Percentiles rank a stretch among this genome's conserved stretches.
phyloP scores from a whole-genome alignment of 495 filamentous ascomycete species.

The Talaromyces thailandensis region DNA sequence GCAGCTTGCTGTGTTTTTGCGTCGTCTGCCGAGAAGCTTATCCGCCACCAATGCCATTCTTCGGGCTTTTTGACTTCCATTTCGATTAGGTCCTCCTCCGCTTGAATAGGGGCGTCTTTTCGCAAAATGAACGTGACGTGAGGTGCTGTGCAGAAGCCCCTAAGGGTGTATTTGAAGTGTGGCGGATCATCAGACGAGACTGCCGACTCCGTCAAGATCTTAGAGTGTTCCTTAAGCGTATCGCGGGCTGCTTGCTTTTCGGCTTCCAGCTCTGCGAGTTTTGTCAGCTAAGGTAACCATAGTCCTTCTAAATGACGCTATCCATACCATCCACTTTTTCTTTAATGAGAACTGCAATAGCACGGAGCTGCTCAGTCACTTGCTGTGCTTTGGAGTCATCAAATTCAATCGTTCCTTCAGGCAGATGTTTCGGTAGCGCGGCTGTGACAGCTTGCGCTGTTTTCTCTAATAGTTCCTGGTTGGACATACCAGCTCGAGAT shows the following conservation, averaged over 20 bases:
- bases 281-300: not conserved
- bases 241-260: constrained; percentile 40
- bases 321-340: constrained; percentile 40
- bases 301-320: not conserved
- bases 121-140: constrained; percentile 43
- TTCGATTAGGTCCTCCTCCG: constrained; percentile 16
- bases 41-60: constrained; percentile 47
- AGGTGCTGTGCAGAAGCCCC: constrained; percentile 42
- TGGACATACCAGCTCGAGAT: constrained; percentile 17
- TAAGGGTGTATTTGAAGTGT: constrained; percentile 38
- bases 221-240: constrained; percentile 37
- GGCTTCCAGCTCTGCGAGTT: constrained; percentile 38
- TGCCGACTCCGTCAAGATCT: constrained; percentile 45
- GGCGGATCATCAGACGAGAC: constrained; percentile 34
- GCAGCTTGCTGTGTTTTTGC: constrained; percentile 30
- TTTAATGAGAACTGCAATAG: constrained; percentile 33
- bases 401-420: constrained; percentile 12
- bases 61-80: constrained; percentile 10
- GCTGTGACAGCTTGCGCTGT: constrained; percentile 20
- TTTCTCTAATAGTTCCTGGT: constrained; percentile 27
- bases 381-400: constrained; percentile 18
- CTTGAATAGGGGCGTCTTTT: constrained; percentile 1
- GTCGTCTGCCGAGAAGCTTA: constrained; percentile 41
- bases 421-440: constrained; percentile 15
- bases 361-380: constrained; percentile 28